phyloP scores from a whole-genome alignment of 805 yeast genomes.

The Candida parachauliodes region DNA sequence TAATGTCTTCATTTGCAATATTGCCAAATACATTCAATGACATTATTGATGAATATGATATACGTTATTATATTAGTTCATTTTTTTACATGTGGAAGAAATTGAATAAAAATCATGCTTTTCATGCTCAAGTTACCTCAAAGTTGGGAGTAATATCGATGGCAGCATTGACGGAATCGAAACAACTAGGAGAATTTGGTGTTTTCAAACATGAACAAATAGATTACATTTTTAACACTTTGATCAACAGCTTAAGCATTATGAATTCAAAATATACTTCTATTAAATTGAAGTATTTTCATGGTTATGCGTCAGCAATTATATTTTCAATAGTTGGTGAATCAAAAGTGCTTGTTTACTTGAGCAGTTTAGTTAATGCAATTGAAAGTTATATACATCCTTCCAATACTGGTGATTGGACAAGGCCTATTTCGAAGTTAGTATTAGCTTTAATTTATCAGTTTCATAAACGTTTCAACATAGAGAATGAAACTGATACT shows the following conservation, averaged over 20 bases:
- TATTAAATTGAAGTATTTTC: conserved; percentile 35
- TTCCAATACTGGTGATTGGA: conserved; percentile 90
- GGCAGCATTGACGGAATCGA: conserved; percentile 32
- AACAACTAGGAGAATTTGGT: conserved; percentile 52
- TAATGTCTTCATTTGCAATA: conserved; percentile 50
- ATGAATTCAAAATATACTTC: conserved; percentile 47
- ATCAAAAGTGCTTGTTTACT: conserved; percentile 46
- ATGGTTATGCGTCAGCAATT: conserved; percentile 44
- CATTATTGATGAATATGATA: conserved; percentile 32
- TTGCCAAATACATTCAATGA: conserved; percentile 46
- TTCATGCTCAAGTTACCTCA: conserved; percentile 64
- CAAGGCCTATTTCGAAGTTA: conserved; percentile 61
- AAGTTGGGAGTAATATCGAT: conserved; percentile 61
- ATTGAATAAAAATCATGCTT: conserved; percentile 42
- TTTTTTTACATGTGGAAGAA: conserved; percentile 72
- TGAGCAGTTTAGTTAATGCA: conserved; percentile 60
- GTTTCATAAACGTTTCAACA: conserved; percentile 54
- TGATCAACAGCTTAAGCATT: conserved; percentile 44
- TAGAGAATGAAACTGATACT: conserved; percentile 40
- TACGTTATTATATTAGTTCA: conserved; percentile 58
- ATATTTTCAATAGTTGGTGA: conserved; percentile 61
- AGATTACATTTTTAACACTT: conserved; percentile 52
- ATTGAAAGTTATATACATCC: conserved; percentile 86
- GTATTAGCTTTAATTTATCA: conserved; percentile 56
- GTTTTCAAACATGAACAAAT: conserved; percentile 63